These are phyloP conservation scores for Rhodotorula sp. DNA, from an alignment of 1,284 basidiomycete genomes.

Conservation along the genomic window DNA sequence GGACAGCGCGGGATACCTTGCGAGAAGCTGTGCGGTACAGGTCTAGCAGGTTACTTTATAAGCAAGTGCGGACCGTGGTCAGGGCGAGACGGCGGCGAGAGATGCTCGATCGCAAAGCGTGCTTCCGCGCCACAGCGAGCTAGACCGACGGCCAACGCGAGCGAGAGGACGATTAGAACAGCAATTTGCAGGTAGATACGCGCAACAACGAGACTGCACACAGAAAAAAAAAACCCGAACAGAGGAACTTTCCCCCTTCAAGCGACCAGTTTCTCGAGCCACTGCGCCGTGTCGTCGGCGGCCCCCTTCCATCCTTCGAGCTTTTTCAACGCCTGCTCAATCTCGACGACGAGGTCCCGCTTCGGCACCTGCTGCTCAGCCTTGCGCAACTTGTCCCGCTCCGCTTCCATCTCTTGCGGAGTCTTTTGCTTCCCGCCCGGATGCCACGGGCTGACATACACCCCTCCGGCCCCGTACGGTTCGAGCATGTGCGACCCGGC, in stretches of 20 bases:
- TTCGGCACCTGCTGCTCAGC: background rate
- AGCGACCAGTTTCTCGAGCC: slow-evolving; percentile 2
- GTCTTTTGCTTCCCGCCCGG: background rate
- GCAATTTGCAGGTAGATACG: no score
- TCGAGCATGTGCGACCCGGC: slow-evolving; percentile 13
- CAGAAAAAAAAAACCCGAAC: no score
- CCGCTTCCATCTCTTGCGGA: background rate
- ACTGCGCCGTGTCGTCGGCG: background rate
- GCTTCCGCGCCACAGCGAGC: no score
- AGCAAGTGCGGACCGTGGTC: no score
- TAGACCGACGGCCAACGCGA: no score
- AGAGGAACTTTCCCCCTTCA: background rate
- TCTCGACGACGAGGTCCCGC: slow-evolving; percentile 17
- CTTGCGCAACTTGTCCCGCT: background rate
- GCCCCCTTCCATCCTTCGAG: slow-evolving; percentile 13
- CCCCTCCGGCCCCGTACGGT: background rate
- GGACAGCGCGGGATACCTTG: no score
- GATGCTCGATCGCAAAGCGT: no score
- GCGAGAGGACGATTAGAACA: no score
- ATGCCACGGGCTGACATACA: background rate
- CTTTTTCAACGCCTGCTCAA: slow-evolving; percentile 8
- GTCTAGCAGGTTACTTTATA: no score
- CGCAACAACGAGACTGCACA: no score
- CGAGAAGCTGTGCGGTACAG: no score
- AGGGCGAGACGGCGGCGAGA: no score